Conservation (phyloP, 148 eudicot genomes). For the Fallopia convolvulus region DNA sequence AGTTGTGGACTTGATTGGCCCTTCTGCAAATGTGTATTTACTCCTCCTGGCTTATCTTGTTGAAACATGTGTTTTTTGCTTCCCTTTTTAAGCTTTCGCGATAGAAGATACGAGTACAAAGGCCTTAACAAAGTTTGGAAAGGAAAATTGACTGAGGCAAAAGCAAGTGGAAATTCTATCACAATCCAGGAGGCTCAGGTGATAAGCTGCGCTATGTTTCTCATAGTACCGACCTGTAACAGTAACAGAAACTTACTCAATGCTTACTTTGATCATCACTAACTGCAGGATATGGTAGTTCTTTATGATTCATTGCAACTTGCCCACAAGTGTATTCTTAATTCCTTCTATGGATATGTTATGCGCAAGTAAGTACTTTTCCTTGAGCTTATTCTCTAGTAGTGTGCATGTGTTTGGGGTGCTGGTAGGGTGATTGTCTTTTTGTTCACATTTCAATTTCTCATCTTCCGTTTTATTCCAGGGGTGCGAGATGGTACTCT, state of each 20-base stretch:
- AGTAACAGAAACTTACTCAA: not conserved
- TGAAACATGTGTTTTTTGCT: conserved; percentile 7
- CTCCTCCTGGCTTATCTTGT: not conserved
- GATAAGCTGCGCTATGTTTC: conserved; percentile 10
- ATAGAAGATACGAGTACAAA: conserved; percentile 96
- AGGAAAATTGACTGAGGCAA: conserved; percentile 89
- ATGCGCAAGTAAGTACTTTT: conserved; percentile 86
- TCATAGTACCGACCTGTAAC: not conserved
- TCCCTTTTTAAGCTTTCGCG: conserved; percentile 69
- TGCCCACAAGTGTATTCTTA: conserved; percentile 97
- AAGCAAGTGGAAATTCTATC: conserved; percentile 84
- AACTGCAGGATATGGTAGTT: conserved; percentile 90
- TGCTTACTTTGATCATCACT: conserved; percentile 7
- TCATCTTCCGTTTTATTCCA: conserved; percentile 17
- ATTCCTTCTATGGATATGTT: conserved; percentile 97
- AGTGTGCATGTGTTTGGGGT: not conserved
- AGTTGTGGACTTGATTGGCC: not conserved
- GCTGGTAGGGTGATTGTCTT: not conserved
- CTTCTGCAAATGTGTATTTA: not conserved
- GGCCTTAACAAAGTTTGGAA: conserved; percentile 98
- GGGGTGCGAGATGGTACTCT: conserved; percentile 99
- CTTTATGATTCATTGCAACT: conserved; percentile 98
- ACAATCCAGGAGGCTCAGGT: conserved; percentile 99
- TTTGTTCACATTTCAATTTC: not conserved
- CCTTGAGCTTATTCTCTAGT: not conserved